Percentiles rank a stretch among this genome's conserved stretches.
Evolutionary conservation across 129 eudicot species (phyloP).

Genomic region (Helianthus annuus): DNA sequence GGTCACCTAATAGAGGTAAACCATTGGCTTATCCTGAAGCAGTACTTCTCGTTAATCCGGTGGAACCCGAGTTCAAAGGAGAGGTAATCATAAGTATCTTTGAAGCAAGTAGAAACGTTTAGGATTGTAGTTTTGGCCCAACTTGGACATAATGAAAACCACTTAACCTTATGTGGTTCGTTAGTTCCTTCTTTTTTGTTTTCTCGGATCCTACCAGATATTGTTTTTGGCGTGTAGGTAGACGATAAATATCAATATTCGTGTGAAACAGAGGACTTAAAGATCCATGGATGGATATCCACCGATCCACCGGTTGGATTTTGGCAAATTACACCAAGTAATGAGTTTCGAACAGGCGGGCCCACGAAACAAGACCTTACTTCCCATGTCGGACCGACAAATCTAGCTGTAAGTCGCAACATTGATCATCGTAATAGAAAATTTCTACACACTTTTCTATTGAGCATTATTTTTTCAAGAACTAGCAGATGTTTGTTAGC

Average conservation of each 20-base stretch:
- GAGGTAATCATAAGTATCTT: slow-evolving; percentile 49
- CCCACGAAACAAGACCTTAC: slow-evolving; percentile 71
- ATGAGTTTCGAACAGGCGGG: slow-evolving; percentile 55
- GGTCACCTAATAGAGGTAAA: slow-evolving; percentile 58
- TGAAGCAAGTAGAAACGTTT: not conserved
- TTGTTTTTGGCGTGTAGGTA: slow-evolving; percentile 37
- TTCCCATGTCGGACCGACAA: slow-evolving; percentile 62
- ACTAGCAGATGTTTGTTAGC: slow-evolving; percentile 49
- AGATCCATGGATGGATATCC: slow-evolving; percentile 65
- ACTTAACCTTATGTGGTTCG: not conserved
- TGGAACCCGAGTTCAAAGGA: slow-evolving; percentile 89
- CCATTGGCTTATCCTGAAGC: slow-evolving; percentile 82
- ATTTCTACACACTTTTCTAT: not conserved
- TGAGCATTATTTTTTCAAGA: not conserved
- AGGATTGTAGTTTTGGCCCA: not conserved
- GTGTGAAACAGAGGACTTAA: slow-evolving; percentile 48
- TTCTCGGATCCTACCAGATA: not conserved
- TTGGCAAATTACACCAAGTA: slow-evolving; percentile 63
- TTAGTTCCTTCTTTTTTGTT: not conserved
- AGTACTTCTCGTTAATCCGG: slow-evolving; percentile 70
- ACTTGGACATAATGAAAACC: not conserved
- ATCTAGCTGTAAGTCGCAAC: slow-evolving; percentile 62
- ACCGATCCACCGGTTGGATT: slow-evolving; percentile 49
- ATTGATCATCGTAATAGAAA: not conserved
- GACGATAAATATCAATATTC: slow-evolving; percentile 74